phyloP scores from a whole-genome alignment of 2,329 filamentous ascomycete species.

The Bipolaris oryzae region DNA sequence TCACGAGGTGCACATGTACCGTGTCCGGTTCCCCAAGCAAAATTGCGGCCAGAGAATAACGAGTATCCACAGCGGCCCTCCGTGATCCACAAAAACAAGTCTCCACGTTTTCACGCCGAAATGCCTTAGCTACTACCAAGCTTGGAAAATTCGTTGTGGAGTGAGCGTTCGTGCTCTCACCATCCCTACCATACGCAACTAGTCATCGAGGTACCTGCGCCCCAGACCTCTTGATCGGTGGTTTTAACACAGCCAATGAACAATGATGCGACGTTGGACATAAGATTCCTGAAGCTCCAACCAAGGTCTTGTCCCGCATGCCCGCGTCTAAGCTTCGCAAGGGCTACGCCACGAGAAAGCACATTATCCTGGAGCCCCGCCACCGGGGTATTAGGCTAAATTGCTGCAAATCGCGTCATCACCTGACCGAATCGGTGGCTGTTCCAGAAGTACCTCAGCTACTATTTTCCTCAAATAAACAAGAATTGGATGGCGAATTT shows the following conservation, averaged over 20 bases:
- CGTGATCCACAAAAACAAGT: constrained; percentile 1
- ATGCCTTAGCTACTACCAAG: not conserved
- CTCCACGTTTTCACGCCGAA: not conserved
- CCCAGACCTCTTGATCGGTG: not conserved
- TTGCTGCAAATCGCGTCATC: constrained; percentile 7
- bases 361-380: constrained; percentile 7
- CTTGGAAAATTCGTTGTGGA: constrained; percentile 1
- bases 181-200: constrained; percentile 4
- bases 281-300: constrained; percentile 6
- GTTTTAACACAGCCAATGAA: not conserved
- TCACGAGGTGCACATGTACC: constrained; percentile 3
- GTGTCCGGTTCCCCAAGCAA: constrained; percentile 4
- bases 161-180: not conserved
- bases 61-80: not conserved
- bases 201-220: not conserved
- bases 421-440: constrained; percentile 15
- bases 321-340: constrained; percentile 9
- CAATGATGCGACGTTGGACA: constrained; percentile 4
- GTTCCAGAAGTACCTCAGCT: constrained; percentile 4
- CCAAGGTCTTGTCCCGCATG: constrained; percentile 9
- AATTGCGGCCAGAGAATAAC: not conserved
- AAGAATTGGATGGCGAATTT: not conserved
- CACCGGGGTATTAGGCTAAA: constrained; percentile 23
- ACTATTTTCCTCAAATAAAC: not conserved
- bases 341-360: constrained; percentile 6